Base-by-base conservation (phyloP, 2,329 filamentous ascomycete species). In the Sporothrix inflata region DNA sequence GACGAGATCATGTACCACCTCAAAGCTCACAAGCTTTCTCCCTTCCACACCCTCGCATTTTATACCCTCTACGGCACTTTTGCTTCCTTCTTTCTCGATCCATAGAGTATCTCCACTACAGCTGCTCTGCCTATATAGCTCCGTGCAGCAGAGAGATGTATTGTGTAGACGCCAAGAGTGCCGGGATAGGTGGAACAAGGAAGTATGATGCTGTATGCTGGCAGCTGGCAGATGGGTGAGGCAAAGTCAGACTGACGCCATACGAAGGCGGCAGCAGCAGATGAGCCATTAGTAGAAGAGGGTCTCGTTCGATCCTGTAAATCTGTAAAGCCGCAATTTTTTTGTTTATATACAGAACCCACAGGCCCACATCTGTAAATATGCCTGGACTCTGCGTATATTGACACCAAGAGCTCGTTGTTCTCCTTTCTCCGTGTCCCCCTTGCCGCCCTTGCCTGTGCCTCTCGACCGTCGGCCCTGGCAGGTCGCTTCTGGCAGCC, bases 1-100 rank as follows among this genome's bases (percentile, higher is more conserved):
- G 38, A 45, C 38, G 60, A 65, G 11, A 65, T 65, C 60, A 65
- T 27, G 60, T 45, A 63, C 38, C 57, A 61, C 57, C 30, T 21
- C 53, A 57, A 16, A 40, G 30, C 16, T 60, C 30, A 8, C 55
- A 34, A 38, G 14, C 16, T 60, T 34, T 34, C 14, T 53, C 30
- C 16, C 27, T 60, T 40, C 9, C 30, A 21, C 19, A 42, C n/a
- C 12, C 57, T 42, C n/a, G n/a, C 19, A 34, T 19, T 42, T 14
- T 12, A 24, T 42, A 3, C 5, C n/a, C 9, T 63, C 4, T 24
- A 34, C n/a, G 19, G 57, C n/a, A 63, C 27, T 34, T 24, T 42
- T 16, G 4, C 4, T 14, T 14, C 9, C 4, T 53, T 53, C 21
- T 11, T 7, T 21, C 12, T 5, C 21, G 12, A n/a, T 1, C 12